Percentiles rank a stretch among this genome's conserved stretches.
Evolutionary conservation across 2,329 filamentous ascomycete genomes (phyloP).

Genomic region (Nemania bipapillata): DNA sequence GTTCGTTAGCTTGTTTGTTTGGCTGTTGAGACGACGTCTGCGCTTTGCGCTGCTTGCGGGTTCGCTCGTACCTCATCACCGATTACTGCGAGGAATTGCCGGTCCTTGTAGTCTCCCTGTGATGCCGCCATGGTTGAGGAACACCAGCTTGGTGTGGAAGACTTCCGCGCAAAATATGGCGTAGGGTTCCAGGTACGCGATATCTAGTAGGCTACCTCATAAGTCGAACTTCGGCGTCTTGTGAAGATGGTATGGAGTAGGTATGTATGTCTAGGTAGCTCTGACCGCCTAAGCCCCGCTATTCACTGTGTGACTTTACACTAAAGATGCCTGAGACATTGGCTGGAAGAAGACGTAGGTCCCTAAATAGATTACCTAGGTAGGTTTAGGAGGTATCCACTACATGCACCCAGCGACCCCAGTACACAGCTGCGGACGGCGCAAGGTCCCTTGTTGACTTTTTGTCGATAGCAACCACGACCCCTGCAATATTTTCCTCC

Average conservation of each 20-base stretch:
- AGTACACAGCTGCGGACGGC: neutral
- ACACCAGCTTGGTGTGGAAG: neutral
- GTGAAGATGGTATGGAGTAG: neutral
- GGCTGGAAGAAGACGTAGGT: no score
- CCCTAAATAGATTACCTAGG: no score
- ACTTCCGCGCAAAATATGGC: slow-evolving; percentile 13
- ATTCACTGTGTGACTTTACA: slow-evolving; percentile 1
- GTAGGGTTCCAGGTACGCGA: neutral
- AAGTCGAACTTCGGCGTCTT: neutral
- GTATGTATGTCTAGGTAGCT: neutral
- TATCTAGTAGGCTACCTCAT: neutral
- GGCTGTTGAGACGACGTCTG: no score
- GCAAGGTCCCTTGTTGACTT: slow-evolving; percentile 1
- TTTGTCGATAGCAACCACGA: slow-evolving; percentile 33
- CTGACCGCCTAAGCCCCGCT: slow-evolving; percentile 11
- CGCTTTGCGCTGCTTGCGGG: neutral
- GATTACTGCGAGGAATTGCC: slow-evolving; percentile 96
- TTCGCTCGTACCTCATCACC: slow-evolving; percentile 81
- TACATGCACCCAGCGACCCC: neutral
- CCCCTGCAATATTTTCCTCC: slow-evolving; percentile 37
- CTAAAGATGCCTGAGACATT: neutral
- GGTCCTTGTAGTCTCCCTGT: slow-evolving; percentile 76
- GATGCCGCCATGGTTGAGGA: slow-evolving; percentile 57
- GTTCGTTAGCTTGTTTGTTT: slow-evolving; percentile 17
- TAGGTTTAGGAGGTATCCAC: neutral